Evolutionary conservation across 495 filamentous ascomycete species (phyloP).

Genomic region (Hypoxylon perforatum): DNA sequence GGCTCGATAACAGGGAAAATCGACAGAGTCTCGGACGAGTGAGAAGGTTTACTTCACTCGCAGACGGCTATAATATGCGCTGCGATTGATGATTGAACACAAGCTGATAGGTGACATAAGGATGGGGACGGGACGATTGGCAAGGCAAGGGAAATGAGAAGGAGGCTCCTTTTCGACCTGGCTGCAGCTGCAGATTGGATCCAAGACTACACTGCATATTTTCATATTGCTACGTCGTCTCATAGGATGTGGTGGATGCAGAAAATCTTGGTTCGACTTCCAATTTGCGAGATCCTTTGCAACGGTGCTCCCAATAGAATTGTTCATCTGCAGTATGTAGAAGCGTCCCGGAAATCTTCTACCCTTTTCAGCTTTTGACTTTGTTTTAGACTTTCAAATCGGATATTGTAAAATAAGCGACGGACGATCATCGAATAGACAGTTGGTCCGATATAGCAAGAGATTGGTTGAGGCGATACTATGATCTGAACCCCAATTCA

Average conservation of each 20-base stretch:
- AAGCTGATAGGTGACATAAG: slow-evolving; percentile 6
- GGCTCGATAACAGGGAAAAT: slow-evolving; percentile 34
- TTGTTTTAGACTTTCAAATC: not conserved
- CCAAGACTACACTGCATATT: slow-evolving; percentile 19
- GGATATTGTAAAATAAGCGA: slow-evolving; percentile 9
- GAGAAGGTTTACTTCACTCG: slow-evolving; percentile 6
- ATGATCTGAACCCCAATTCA: no score
- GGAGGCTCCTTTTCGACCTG: slow-evolving; percentile 35
- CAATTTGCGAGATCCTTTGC: slow-evolving; percentile 20
- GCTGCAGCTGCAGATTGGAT: slow-evolving; percentile 22
- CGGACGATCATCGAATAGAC: not conserved
- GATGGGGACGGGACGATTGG: not conserved
- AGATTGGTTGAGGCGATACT: no score
- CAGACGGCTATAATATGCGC: slow-evolving; percentile 13
- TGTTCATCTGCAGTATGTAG: slow-evolving; percentile 15
- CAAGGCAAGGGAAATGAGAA: slow-evolving; percentile 36
- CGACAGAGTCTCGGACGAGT: slow-evolving; percentile 43
- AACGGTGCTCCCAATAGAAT: slow-evolving; percentile 22
- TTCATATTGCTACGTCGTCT: slow-evolving; percentile 26
- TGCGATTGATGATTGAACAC: slow-evolving; percentile 4
- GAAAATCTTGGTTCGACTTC: slow-evolving; percentile 29
- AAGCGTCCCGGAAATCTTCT: slow-evolving; percentile 9
- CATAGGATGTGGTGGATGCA: slow-evolving; percentile 24
- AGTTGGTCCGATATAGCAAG: no score
- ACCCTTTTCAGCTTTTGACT: slow-evolving; percentile 14